A percentile compares a stretch with the other conserved stretches of the same genome.
These are phyloP conservation scores for Penicillium fuscoglaucum DNA, from an alignment of 2,329 filamentous ascomycete species.

Conservation along the genomic window DNA sequence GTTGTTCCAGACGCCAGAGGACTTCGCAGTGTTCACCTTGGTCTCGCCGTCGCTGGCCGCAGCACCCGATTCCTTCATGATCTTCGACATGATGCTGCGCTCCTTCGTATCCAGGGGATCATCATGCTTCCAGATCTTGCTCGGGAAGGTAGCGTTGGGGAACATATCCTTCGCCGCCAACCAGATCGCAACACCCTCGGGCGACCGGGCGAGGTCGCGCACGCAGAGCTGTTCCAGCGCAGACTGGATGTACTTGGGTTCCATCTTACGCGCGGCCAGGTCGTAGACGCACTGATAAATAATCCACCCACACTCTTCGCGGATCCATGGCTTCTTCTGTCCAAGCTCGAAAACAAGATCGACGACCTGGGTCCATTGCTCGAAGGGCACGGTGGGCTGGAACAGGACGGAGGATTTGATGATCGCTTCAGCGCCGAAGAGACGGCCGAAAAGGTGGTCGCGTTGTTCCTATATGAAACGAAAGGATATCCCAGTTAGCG, in stretches of 20 bases:
- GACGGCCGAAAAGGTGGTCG: slow-evolving; percentile 78
- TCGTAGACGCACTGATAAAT: slow-evolving; percentile 71
- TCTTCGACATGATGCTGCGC: slow-evolving; percentile 67
- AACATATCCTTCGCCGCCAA: slow-evolving; percentile 67
- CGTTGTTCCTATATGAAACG: slow-evolving; percentile 71
- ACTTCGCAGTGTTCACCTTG: slow-evolving; percentile 33
- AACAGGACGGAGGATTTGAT: slow-evolving; percentile 76
- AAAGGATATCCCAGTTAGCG: slow-evolving; percentile 51
- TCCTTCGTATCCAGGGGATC: slow-evolving; percentile 73
- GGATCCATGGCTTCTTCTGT: slow-evolving; percentile 82
- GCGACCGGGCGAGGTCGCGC: slow-evolving; percentile 71
- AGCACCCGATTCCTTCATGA: slow-evolving; percentile 67
- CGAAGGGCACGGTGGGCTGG: slow-evolving; percentile 52
- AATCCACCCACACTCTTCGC: slow-evolving; percentile 82
- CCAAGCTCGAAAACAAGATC: slow-evolving; percentile 71
- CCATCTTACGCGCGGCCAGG: slow-evolving; percentile 39
- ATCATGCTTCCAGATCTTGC: slow-evolving; percentile 69
- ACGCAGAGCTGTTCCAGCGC: slow-evolving; percentile 64
- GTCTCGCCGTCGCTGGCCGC: slow-evolving; percentile 32
- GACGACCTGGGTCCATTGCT: slow-evolving; percentile 61
- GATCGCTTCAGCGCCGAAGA: slow-evolving; percentile 86
- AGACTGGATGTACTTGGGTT: slow-evolving; percentile 55
- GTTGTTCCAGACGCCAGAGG: slow-evolving; percentile 72
- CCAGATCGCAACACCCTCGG: slow-evolving; percentile 90
- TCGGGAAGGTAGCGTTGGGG: slow-evolving; percentile 63